Percentiles rank a stretch among this genome's conserved stretches.
Conservation (phyloP, 164 flowering plant genomes). For the Nelumbo lutea region DNA sequence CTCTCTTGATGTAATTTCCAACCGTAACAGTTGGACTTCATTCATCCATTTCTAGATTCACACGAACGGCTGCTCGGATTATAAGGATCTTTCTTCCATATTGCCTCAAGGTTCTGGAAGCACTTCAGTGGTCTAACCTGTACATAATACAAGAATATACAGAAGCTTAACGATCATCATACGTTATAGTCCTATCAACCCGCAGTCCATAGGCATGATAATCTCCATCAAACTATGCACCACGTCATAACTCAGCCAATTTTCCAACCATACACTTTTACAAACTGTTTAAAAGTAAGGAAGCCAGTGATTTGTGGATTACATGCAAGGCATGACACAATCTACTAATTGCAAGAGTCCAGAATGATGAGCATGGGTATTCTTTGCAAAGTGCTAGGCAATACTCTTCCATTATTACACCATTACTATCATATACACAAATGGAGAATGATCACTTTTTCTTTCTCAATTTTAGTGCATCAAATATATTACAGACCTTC, state of each 20-base stretch:
- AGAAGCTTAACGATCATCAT: no score
- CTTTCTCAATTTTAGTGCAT: background rate
- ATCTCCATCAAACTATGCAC: no score
- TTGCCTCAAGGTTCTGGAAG: constrained; percentile 54
- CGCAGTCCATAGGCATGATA: no score
- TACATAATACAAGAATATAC: constrained; percentile 6
- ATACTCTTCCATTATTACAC: background rate
- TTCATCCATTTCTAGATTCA: constrained; percentile 10
- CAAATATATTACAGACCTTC: constrained; percentile 47
- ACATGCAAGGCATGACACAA: no score
- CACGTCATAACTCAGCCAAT: no score
- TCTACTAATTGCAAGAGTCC: background rate
- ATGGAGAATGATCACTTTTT: background rate
- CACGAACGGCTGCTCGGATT: constrained; percentile 45
- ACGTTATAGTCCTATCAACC: no score
- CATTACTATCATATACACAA: background rate
- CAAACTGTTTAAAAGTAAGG: no score
- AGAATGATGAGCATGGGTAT: background rate
- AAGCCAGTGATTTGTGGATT: no score
- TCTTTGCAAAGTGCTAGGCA: background rate
- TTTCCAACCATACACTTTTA: no score
- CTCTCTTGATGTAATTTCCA: background rate
- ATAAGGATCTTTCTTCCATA: constrained; percentile 52
- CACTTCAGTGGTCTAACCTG: constrained; percentile 67
- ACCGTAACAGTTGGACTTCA: background rate